Evolutionary conservation across 2,329 filamentous ascomycete species (phyloP).

Genomic region (Coniochaeta ligniaria): DNA sequence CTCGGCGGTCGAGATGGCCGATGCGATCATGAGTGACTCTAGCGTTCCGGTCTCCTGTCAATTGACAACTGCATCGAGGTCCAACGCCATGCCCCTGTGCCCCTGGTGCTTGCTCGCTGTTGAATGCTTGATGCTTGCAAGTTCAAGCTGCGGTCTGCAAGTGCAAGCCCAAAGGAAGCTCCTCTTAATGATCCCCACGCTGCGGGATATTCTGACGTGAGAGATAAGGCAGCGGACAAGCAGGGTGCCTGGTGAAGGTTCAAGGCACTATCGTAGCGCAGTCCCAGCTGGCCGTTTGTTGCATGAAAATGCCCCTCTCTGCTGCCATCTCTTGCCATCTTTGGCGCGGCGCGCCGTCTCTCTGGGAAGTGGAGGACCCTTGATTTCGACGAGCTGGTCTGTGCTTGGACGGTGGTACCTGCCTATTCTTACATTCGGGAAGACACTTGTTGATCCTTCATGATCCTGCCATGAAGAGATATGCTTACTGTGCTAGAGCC

Average conservation of each 20-base stretch:
- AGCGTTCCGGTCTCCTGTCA: no score
- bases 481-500: no score
- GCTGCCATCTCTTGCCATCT: not conserved
- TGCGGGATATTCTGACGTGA: not conserved
- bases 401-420: not conserved
- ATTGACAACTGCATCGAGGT: not conserved
- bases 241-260: no score
- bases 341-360: no score
- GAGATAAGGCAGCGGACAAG: not conserved
- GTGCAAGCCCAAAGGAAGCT: not conserved
- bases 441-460: not conserved
- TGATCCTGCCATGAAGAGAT: no score
- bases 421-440: not conserved
- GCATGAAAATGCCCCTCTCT: not conserved
- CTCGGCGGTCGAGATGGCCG: no score
- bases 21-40: no score
- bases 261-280: not conserved
- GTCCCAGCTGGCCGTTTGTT: not conserved
- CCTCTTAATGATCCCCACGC: not conserved
- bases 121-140: no score
- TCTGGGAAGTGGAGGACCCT: not conserved
- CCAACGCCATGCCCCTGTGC: not conserved
- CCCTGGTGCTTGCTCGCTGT: not conserved
- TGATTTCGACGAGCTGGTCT: not conserved
- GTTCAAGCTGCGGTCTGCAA: not conserved